Evolutionary conservation across 83 land plant genomes (phyloP).

Genomic region (Picea engelmannii): DNA sequence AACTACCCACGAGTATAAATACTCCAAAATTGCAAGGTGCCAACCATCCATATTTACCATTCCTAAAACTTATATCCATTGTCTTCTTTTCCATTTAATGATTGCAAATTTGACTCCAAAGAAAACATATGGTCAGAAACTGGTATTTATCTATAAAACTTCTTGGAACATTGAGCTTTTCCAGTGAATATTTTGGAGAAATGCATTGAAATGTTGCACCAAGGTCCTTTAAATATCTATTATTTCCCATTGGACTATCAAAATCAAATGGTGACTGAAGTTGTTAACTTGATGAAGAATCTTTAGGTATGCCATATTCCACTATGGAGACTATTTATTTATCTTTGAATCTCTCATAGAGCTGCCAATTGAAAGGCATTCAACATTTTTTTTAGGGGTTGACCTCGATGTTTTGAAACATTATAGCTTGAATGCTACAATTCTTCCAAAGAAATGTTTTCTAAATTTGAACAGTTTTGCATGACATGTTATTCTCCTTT

Average conservation of each 20-base stretch:
- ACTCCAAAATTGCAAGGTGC: background rate
- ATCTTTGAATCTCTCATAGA: too few species aligned
- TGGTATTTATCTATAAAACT: background rate
- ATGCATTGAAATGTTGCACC: background rate
- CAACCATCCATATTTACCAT: background rate
- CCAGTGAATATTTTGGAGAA: background rate
- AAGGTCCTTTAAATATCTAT: background rate
- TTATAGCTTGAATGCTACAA: background rate
- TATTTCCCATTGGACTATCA: background rate
- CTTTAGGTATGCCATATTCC: background rate
- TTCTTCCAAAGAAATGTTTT: background rate
- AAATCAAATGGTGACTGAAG: background rate
- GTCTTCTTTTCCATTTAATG: background rate
- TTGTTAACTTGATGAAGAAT: background rate
- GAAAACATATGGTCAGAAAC: background rate
- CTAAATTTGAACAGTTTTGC: background rate
- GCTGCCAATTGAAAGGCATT: background rate
- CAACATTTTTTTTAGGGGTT: background rate
- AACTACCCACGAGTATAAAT: background rate
- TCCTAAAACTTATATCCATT: too few species aligned
- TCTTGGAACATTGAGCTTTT: background rate
- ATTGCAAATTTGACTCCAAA: background rate
- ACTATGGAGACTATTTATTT: too few species aligned
- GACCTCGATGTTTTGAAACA: background rate
- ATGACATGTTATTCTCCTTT: background rate